A percentile compares a stretch with the other conserved stretches of the same genome.
Conservation (phyloP, 176 grass and related monocot species). For the Musa itinerans region DNA sequence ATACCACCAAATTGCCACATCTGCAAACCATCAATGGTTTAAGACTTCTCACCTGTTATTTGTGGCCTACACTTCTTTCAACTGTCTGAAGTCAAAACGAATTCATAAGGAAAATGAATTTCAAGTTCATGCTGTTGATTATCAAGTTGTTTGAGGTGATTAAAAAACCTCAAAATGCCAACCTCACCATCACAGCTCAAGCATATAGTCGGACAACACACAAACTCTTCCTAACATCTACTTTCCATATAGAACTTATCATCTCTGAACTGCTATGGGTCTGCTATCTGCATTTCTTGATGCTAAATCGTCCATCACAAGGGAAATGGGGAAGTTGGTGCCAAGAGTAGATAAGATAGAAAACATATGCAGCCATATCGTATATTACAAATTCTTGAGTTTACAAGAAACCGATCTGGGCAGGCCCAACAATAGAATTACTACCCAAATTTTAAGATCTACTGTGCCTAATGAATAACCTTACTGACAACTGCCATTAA, state of each 20-base stretch:
- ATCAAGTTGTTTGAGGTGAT: not conserved
- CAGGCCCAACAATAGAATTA: not conserved
- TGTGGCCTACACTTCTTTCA: too few species aligned
- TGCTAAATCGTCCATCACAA: not conserved
- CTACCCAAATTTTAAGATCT: too few species aligned
- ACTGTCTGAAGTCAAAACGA: too few species aligned
- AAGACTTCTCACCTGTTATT: too few species aligned
- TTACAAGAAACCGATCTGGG: not conserved
- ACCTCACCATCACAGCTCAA: not conserved
- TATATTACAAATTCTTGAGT: not conserved
- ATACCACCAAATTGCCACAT: too few species aligned
- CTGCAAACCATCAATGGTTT: too few species aligned
- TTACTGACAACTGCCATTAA: not conserved
- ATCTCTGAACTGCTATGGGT: not conserved
- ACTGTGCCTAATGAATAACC: too few species aligned
- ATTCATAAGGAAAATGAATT: too few species aligned
- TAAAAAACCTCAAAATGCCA: not conserved
- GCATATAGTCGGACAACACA: not conserved
- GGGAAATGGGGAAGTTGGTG: too few species aligned
- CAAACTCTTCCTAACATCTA: not conserved
- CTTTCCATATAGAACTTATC: not conserved
- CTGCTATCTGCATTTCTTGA: not conserved
- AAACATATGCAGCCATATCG: not conserved
- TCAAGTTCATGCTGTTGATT: not conserved
- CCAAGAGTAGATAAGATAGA: too few species aligned